Conservation (phyloP, 1,284 basidiomycete species). For the Caloboletus firmus region DNA sequence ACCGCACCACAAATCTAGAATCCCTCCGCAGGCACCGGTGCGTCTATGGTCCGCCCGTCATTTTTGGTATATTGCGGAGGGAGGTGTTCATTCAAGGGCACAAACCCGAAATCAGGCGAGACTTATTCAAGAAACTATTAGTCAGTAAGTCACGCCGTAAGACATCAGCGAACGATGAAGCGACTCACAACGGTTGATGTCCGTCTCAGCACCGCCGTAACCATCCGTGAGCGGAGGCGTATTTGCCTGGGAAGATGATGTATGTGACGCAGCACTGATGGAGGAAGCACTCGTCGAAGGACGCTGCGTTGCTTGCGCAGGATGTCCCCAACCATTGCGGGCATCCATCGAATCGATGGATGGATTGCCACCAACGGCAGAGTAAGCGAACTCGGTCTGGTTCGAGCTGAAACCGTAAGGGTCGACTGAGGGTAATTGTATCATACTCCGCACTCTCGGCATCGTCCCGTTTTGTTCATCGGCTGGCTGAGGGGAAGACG, state of each 20-base stretch:
- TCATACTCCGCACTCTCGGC: slow-evolving; percentile 76
- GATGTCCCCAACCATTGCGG: slow-evolving; percentile 46
- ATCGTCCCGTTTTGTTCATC: slow-evolving; percentile 55
- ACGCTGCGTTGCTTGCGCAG: slow-evolving; percentile 40
- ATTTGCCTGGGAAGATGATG: slow-evolving; percentile 73
- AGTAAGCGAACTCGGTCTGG: slow-evolving; percentile 78
- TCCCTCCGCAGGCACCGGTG: slow-evolving; percentile 22
- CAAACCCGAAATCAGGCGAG: slow-evolving; percentile 81
- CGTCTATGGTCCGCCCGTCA: slow-evolving; percentile 50
- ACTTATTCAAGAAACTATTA: slow-evolving; percentile 43
- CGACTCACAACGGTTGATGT: slow-evolving; percentile 78
- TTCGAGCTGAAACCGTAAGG: slow-evolving; percentile 61
- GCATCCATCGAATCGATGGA: slow-evolving; percentile 51
- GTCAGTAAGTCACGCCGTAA: slow-evolving; percentile 36
- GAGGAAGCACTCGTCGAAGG: slow-evolving; percentile 75
- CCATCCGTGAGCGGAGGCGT: slow-evolving; percentile 72
- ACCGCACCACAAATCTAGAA: slow-evolving; percentile 34
- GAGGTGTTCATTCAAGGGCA: slow-evolving; percentile 71
- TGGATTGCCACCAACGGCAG: slow-evolving; percentile 49
- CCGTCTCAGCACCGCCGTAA: slow-evolving; percentile 58
- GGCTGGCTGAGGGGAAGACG: slow-evolving; percentile 68
- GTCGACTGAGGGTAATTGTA: slow-evolving; percentile 69
- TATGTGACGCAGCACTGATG: slow-evolving; percentile 67
- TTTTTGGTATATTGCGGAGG: slow-evolving; percentile 64
- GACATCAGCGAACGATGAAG: slow-evolving; percentile 19